Evolutionary conservation across 2,329 filamentous ascomycete genomes (phyloP).

Genomic region (Fonsecaea nubica): DNA sequence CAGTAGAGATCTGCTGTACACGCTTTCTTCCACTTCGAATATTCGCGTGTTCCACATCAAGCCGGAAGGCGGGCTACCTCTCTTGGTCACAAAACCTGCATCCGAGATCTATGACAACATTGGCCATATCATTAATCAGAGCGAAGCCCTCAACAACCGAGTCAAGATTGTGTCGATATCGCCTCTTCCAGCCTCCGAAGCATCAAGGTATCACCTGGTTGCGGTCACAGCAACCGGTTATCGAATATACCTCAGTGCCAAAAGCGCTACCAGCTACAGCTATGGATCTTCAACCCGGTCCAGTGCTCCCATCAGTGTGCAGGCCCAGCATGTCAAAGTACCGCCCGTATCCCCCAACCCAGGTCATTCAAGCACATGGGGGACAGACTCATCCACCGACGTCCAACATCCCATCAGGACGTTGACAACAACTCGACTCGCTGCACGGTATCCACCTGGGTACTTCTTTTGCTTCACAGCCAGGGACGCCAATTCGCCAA

Average conservation of each 20-base stretch:
- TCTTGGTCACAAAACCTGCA: conserved; percentile 63
- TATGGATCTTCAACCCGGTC: conserved; percentile 63
- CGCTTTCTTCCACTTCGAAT: conserved; percentile 83
- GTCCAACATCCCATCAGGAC: conserved; percentile 57
- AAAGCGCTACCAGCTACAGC: conserved; percentile 79
- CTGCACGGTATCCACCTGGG: conserved; percentile 75
- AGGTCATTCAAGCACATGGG: conserved; percentile 40
- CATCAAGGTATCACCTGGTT: conserved; percentile 63
- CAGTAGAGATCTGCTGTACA: conserved; percentile 85
- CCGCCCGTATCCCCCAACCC: conserved; percentile 65
- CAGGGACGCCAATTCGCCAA: conserved; percentile 64
- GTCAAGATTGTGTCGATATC: conserved; percentile 83
- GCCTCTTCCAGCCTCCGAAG: conserved; percentile 79
- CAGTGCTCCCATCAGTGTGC: conserved; percentile 88
- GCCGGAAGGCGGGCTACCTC: conserved; percentile 57
- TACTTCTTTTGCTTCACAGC: conserved; percentile 87
- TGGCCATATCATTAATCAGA: conserved; percentile 78
- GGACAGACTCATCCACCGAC: conserved; percentile 49
- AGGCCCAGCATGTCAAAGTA: conserved; percentile 95
- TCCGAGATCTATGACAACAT: conserved; percentile 70
- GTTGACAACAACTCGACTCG: conserved; percentile 50
- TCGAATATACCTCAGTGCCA: conserved; percentile 89
- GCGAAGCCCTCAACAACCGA: conserved; percentile 72
- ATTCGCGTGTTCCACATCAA: conserved; percentile 93
- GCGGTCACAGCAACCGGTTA: conserved; percentile 90